These are phyloP conservation scores for Imleria badia DNA, from an alignment of 768 basidiomycete species.

Conservation along the genomic window DNA sequence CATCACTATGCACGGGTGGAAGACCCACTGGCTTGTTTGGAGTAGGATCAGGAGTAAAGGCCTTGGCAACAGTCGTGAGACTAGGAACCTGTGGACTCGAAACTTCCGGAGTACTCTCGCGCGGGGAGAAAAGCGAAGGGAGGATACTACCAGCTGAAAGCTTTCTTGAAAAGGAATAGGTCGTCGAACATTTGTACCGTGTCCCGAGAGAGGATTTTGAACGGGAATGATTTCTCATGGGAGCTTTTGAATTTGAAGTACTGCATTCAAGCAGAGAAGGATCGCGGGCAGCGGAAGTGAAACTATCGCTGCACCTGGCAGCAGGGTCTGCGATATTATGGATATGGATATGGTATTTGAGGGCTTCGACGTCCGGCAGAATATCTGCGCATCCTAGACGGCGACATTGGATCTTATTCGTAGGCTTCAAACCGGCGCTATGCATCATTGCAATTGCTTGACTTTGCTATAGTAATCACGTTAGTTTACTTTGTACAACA, in stretches of 20 bases:
- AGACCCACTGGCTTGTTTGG: not conserved
- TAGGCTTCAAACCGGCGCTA: constrained; percentile 27
- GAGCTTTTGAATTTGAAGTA: not conserved
- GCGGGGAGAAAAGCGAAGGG: constrained; percentile 16
- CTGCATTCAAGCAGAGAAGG: not conserved
- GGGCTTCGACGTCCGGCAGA: constrained; percentile 41
- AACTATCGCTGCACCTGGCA: not conserved
- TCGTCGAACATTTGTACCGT: not conserved
- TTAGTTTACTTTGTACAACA: not conserved
- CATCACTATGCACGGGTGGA: not conserved
- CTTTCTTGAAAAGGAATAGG: constrained; percentile 10
- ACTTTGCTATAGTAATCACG: constrained; percentile 14
- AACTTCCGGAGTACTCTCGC: not conserved
- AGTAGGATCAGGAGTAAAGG: constrained; percentile 2
- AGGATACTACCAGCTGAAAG: constrained; percentile 15
- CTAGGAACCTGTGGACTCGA: constrained; percentile 5
- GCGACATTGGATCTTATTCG: constrained; percentile 40
- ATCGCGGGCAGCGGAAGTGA: not conserved
- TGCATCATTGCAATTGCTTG: constrained; percentile 29
- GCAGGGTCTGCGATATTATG: constrained; percentile 47
- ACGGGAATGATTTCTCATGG: constrained; percentile 12
- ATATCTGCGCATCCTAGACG: constrained; percentile 47
- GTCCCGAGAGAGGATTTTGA: constrained; percentile 17
- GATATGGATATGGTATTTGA: constrained; percentile 55
- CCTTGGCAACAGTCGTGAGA: constrained; percentile 13